phyloP scores from a whole-genome alignment of 2,329 filamentous ascomycete species.

The Orbilia oligospora region DNA sequence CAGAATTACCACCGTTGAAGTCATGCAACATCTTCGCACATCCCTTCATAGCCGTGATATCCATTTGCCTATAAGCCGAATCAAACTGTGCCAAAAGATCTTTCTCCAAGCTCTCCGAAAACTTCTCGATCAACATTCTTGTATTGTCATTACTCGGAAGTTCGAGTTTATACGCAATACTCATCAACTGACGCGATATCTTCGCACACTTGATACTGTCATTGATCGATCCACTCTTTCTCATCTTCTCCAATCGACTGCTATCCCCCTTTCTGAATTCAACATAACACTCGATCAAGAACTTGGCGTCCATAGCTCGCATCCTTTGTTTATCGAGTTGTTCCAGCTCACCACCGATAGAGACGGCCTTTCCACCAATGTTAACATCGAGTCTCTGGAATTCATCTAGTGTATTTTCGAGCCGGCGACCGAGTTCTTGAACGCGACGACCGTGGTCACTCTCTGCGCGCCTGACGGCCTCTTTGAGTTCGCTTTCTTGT shows the following conservation, averaged over 20 bases:
- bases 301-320: slow-evolving; percentile 91
- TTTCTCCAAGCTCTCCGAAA: slow-evolving; percentile 94
- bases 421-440: slow-evolving; percentile 86
- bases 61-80: slow-evolving; percentile 93
- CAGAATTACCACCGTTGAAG: slow-evolving; percentile 95
- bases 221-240: slow-evolving; percentile 85
- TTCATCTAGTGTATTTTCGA: slow-evolving; percentile 90
- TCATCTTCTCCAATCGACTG: slow-evolving; percentile 87
- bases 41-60: slow-evolving; percentile 98
- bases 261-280: slow-evolving; percentile 91
- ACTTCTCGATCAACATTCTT: slow-evolving; percentile 93
- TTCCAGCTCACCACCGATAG: slow-evolving; percentile 93
- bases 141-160: slow-evolving; percentile 77
- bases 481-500: slow-evolving; percentile 90
- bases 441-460: slow-evolving; percentile 92
- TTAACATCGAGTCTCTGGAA: slow-evolving; percentile 92
- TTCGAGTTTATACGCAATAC: slow-evolving; percentile 93
- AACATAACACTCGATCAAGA: slow-evolving; percentile 95
- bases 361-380: slow-evolving; percentile 90
- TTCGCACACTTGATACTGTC: slow-evolving; percentile 95
- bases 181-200: slow-evolving; percentile 91
- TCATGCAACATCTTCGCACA: slow-evolving; percentile 94
- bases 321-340: slow-evolving; percentile 93
- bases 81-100: slow-evolving; percentile 97
- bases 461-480: slow-evolving; percentile 90